Percentiles rank a stretch among this genome's conserved stretches.
phyloP scores from a whole-genome alignment of 139 green algal genomes.

The Zygnema cylindricum region DNA sequence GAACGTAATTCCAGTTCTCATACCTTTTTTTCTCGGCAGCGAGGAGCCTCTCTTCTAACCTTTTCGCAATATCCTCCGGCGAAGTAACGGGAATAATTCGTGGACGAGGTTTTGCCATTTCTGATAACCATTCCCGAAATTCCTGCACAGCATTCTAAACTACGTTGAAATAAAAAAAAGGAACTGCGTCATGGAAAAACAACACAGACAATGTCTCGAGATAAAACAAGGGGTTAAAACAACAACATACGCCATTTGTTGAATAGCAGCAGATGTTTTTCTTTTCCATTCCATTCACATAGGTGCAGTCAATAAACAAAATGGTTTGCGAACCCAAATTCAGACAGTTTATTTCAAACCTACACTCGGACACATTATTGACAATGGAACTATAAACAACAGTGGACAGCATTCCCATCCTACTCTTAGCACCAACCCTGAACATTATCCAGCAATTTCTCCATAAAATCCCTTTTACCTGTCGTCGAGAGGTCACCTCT shows the following conservation, averaged over 20 bases:
- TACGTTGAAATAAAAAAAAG: background rate
- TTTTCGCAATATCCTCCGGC: background rate
- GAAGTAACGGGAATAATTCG: background rate
- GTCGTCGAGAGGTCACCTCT: background rate
- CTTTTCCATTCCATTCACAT: background rate
- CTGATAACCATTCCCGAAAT: background rate
- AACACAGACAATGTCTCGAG: background rate
- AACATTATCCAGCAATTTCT: too few species aligned
- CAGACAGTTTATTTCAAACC: too few species aligned
- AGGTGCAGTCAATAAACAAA: background rate
- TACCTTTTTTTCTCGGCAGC: constrained; percentile 22
- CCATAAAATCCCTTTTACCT: too few species aligned
- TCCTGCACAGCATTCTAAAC: background rate
- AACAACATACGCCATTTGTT: too few species aligned
- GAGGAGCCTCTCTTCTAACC: background rate
- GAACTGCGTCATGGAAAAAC: background rate
- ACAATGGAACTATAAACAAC: too few species aligned
- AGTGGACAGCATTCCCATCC: too few species aligned
- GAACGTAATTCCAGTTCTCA: too few species aligned
- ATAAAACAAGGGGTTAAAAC: background rate
- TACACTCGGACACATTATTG: too few species aligned
- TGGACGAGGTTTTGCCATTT: background rate
- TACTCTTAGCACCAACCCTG: too few species aligned
- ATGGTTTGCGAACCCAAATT: background rate
- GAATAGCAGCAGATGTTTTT: too few species aligned